Conservation (phyloP, 768 basidiomycete species). For the Leccinellum luteum region DNA sequence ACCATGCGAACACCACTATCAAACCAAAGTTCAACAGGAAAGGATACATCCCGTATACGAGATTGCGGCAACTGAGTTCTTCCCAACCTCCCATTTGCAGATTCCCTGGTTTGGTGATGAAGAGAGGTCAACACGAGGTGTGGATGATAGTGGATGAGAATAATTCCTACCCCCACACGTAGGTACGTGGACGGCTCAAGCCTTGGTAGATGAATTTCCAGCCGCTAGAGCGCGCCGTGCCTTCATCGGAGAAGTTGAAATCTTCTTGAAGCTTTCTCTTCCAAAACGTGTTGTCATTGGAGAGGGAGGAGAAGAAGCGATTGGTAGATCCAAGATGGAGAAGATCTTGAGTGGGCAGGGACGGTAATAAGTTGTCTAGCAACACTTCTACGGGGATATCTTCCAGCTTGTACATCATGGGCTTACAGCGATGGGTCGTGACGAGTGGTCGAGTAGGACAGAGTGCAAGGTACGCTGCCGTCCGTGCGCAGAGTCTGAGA, state of each 20-base stretch:
- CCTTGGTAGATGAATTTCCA: slow-evolving; percentile 81
- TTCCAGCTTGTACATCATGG: slow-evolving; percentile 38
- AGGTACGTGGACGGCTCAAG: slow-evolving; percentile 51
- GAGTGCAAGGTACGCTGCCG: neutral
- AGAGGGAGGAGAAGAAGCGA: slow-evolving; percentile 58
- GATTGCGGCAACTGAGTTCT: slow-evolving; percentile 32
- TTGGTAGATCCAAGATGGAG: slow-evolving; percentile 58
- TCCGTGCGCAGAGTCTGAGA: slow-evolving; percentile 10
- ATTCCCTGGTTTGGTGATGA: slow-evolving; percentile 43
- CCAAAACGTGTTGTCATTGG: slow-evolving; percentile 79
- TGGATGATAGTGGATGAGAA: neutral
- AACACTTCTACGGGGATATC: slow-evolving; percentile 76
- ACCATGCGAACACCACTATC: slow-evolving; percentile 60
- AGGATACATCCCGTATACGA: slow-evolving; percentile 46
- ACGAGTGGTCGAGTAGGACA: neutral
- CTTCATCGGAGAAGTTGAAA: slow-evolving; percentile 73
- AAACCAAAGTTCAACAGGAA: slow-evolving; percentile 61
- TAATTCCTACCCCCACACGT: slow-evolving; percentile 58
- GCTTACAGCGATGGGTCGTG: neutral
- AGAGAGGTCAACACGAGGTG: neutral
- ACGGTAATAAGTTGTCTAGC: slow-evolving; percentile 67
- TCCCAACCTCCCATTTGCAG: slow-evolving; percentile 63
- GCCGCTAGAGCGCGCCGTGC: slow-evolving; percentile 71
- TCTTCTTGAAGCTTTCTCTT: slow-evolving; percentile 63
- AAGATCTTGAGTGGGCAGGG: slow-evolving; percentile 53